phyloP scores from a whole-genome alignment of 768 basidiomycete species.

The Tulasnella sp. region DNA sequence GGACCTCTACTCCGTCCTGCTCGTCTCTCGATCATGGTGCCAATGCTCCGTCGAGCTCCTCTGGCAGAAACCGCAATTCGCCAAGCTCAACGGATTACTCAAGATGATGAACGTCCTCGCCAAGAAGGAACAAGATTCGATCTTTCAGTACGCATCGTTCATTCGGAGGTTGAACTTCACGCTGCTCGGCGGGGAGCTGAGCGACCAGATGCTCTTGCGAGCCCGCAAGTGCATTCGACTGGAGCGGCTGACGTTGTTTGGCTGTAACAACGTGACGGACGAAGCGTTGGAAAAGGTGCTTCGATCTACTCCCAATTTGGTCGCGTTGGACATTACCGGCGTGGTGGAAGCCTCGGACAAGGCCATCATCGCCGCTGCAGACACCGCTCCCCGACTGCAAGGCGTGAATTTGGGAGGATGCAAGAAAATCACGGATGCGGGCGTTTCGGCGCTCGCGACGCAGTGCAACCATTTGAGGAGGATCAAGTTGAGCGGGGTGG shows the following conservation, averaged over 20 bases:
- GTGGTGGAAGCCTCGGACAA: slow-evolving; percentile 61
- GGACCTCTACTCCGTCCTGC: slow-evolving; percentile 66
- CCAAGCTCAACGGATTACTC: slow-evolving; percentile 58
- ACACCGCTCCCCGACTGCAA: slow-evolving; percentile 65
- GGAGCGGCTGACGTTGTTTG: slow-evolving; percentile 82
- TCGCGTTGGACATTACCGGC: slow-evolving; percentile 77
- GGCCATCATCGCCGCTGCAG: slow-evolving; percentile 63
- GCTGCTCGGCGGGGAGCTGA: slow-evolving; percentile 57
- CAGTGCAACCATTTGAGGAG: slow-evolving; percentile 73
- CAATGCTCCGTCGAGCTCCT: slow-evolving; percentile 90
- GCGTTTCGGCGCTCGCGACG: slow-evolving; percentile 65
- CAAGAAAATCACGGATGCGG: slow-evolving; percentile 66
- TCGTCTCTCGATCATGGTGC: slow-evolving; percentile 89
- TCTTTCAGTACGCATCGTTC: slow-evolving; percentile 81
- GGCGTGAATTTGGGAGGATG: slow-evolving; percentile 89
- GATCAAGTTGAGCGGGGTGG: slow-evolving; percentile 79
- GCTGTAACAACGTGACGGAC: slow-evolving; percentile 61
- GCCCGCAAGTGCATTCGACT: slow-evolving; percentile 69
- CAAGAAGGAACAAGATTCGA: slow-evolving; percentile 42
- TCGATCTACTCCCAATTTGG: slow-evolving; percentile 61
- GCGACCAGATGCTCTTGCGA: slow-evolving; percentile 62
- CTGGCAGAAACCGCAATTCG: slow-evolving; percentile 84
- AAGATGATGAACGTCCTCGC: slow-evolving; percentile 70
- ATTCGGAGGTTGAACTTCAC: slow-evolving; percentile 89
- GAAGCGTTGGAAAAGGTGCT: slow-evolving; percentile 57